These are phyloP conservation scores for Zasmidium citrigriseum DNA, from an alignment of 2,329 filamentous ascomycete species.

Conservation along the genomic window DNA sequence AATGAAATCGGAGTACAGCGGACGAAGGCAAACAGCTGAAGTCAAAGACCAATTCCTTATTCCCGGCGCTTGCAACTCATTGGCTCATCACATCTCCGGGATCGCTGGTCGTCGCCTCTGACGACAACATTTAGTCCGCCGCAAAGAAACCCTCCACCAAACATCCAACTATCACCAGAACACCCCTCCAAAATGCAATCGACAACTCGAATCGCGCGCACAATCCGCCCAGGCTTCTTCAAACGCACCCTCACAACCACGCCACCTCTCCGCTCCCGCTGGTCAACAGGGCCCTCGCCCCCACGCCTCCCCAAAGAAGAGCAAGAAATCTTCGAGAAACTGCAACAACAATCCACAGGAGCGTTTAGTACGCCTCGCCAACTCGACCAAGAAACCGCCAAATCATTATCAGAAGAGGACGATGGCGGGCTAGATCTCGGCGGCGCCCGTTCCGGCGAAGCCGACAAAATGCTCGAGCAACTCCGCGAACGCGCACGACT, in stretches of 20 bases:
- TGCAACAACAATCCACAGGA: constrained; percentile 75
- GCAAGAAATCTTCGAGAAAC: constrained; percentile 85
- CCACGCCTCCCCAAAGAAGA: constrained; percentile 85
- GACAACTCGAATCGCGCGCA: constrained; percentile 19
- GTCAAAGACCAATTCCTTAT: not conserved
- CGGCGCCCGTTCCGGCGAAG: constrained; percentile 19
- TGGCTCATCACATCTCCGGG: not conserved
- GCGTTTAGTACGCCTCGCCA: constrained; percentile 68
- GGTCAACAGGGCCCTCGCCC: constrained; percentile 63
- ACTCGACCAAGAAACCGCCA: constrained; percentile 19
- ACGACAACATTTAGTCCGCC: too few species aligned
- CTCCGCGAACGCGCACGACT: constrained; percentile 44
- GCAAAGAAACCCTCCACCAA: too few species aligned
- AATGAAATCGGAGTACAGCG: not conserved
- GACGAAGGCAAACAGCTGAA: not conserved
- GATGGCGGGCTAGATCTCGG: constrained; percentile 3
- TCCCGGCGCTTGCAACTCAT: not conserved
- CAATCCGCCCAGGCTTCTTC: constrained; percentile 32
- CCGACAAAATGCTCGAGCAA: constrained; percentile 30
- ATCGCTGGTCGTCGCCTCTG: not conserved
- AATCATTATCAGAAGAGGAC: constrained; percentile 2
- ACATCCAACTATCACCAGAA: not conserved
- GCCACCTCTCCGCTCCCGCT: constrained; percentile 44
- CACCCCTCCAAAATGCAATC: constrained; percentile 23
- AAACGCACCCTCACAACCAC: constrained; percentile 39